Conservation (phyloP, 345 rosid genomes). For the Kandelia obovata region DNA sequence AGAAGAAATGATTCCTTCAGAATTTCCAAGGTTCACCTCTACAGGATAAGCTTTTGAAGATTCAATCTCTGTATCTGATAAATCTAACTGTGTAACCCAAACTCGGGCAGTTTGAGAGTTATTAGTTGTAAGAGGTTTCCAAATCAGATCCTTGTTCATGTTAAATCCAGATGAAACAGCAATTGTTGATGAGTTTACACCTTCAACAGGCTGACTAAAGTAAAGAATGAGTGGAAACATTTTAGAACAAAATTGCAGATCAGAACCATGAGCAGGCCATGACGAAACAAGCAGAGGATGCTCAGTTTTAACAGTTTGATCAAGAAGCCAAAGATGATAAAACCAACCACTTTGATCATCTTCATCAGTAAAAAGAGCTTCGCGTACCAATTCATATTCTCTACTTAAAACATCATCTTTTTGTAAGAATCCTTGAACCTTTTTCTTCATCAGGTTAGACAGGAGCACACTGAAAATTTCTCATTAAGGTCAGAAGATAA, state of each 20-base stretch:
- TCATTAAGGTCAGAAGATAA: neutral
- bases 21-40: conserved; percentile 57
- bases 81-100: conserved; percentile 61
- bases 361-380: conserved; percentile 79
- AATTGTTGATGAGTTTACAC: conserved; percentile 62
- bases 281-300: conserved; percentile 65
- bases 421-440: conserved; percentile 45
- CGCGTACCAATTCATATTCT: conserved; percentile 66
- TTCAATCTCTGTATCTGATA: conserved; percentile 26
- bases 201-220: conserved; percentile 73
- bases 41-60: conserved; percentile 33
- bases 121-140: conserved; percentile 54
- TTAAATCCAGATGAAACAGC: conserved; percentile 34
- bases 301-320: conserved; percentile 64
- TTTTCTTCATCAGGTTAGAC: conserved; percentile 55
- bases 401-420: conserved; percentile 52
- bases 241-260: conserved; percentile 36
- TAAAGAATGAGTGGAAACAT: conserved; percentile 65
- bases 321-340: conserved; percentile 96
- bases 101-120: conserved; percentile 43
- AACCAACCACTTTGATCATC: conserved; percentile 98
- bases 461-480: conserved; percentile 65
- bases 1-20: conserved; percentile 64
- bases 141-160: conserved; percentile 42
- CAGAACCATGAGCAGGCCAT: conserved; percentile 76